Base-by-base conservation (phyloP, 169 alveolate species). In the Plasmodium gonderi region DNA sequence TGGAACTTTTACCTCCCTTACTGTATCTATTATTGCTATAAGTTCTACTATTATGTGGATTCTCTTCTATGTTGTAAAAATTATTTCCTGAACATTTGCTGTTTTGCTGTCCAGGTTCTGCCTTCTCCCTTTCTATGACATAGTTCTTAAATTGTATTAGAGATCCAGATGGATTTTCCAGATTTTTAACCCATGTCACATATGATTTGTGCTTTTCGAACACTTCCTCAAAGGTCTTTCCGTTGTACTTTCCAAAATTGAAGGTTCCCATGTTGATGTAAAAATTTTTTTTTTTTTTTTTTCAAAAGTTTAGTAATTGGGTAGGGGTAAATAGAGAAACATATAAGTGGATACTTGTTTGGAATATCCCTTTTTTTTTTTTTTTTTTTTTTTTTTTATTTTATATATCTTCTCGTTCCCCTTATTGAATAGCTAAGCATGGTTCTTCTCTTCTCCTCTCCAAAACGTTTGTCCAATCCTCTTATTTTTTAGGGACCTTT, bases 171-270 rank as follows among this genome's bases (percentile, higher is more conserved):
- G 95, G 96, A 3, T 80, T 90, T 0, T 94, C 93, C 31, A 95
- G 90, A 64, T 83, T 90, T 68, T 76, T 60, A 26, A 94, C 95
- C 96, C 96, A 95, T 44, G 91, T 44, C 42, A 93, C 96, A 67
- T 94, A 95, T 0, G 94, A 74, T 45, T 83, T 72, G 20, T 95
- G 95, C 31, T 77, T 91, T 78, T 54, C 85, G 40, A 78, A 90
- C 45, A 95, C 97, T 74, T 95, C 96, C 74, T 91, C 94, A 76
- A 94, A 95, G n/a, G 96, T 90, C 74, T 80, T 91, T 38, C 97
- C 97, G 17, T 92, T 94, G 69, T 95, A 89, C 82, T 95, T 95
- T 3, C 97, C 97, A 44, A 95, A 94, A 42, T 64, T 77, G 79
- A 95, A 92, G 29, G 87, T 75, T n/a, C 45, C 92, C 92, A 82